Percentiles rank a stretch among this genome's conserved stretches.
These are phyloP conservation scores for Fusarium coicis DNA, from an alignment of 2,329 filamentous ascomycete species.

Conservation along the genomic window DNA sequence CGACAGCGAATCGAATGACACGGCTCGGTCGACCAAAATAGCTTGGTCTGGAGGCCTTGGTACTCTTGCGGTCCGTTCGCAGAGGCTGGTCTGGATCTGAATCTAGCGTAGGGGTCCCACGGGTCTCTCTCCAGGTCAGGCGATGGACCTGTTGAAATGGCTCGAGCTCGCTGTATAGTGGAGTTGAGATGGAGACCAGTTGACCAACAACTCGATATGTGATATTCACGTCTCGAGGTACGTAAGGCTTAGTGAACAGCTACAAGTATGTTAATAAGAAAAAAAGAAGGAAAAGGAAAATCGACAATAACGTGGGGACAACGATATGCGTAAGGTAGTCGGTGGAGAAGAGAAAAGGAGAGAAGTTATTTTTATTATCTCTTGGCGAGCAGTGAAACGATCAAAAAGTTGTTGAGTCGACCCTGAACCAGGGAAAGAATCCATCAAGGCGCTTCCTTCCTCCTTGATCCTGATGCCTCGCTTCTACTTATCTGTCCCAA, in stretches of 20 bases:
- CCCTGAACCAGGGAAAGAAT: slow-evolving; percentile 1
- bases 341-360: slow-evolving; percentile 3
- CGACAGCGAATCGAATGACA: slow-evolving; percentile 40
- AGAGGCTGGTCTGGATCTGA: slow-evolving; percentile 41
- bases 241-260: slow-evolving; percentile 23
- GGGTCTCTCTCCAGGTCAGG: slow-evolving; percentile 26
- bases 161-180: slow-evolving; percentile 31
- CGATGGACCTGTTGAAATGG: slow-evolving; percentile 33
- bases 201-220: slow-evolving; percentile 29
- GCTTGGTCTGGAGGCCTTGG: slow-evolving; percentile 33
- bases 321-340: not conserved
- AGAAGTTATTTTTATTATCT: slow-evolving; percentile 15
- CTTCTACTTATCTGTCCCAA: not conserved
- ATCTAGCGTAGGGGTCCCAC: slow-evolving; percentile 33
- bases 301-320: slow-evolving; percentile 3
- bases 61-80: slow-evolving; percentile 40
- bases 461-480: slow-evolving; percentile 1
- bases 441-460: slow-evolving; percentile 2
- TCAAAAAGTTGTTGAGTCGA: not conserved
- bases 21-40: slow-evolving; percentile 43
- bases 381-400: not conserved
- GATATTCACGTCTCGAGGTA: slow-evolving; percentile 19
- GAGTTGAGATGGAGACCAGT: slow-evolving; percentile 26
- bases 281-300: not conserved
- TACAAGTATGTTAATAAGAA: slow-evolving; percentile 1